Conservation (phyloP, 2,329 filamentous ascomycete species). For the Mycosphaerelloides madeirae region DNA sequence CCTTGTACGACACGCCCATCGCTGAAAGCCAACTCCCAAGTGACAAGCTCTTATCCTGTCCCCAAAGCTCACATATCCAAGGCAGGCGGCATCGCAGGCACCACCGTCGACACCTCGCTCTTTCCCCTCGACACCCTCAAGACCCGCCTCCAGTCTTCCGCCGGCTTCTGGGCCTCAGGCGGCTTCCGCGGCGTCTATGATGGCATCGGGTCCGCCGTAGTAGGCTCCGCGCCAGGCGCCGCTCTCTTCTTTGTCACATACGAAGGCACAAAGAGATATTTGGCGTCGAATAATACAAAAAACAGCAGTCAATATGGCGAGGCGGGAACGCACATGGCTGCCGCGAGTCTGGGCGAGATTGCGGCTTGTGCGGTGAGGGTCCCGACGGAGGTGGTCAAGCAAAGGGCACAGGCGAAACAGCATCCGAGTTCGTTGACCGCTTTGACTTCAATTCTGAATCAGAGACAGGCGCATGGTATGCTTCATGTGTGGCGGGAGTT, state of each 20-base stretch:
- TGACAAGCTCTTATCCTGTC: not conserved
- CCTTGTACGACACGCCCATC: conserved; percentile 33
- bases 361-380: conserved; percentile 89
- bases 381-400: conserved; percentile 95
- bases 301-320: conserved; percentile 16
- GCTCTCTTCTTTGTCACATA: conserved; percentile 77
- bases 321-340: conserved; percentile 66
- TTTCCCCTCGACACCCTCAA: conserved; percentile 98
- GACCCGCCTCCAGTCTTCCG: conserved; percentile 83
- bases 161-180: conserved; percentile 73
- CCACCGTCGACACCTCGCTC: conserved; percentile 92
- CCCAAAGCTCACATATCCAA: conserved; percentile 28
- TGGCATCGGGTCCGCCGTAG: conserved; percentile 80
- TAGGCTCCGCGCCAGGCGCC: conserved; percentile 88
- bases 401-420: conserved; percentile 84
- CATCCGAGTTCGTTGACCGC: conserved; percentile 66
- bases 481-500: conserved; percentile 70
- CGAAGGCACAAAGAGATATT: conserved; percentile 26
- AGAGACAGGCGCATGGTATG: conserved; percentile 38
- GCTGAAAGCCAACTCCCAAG: too few species aligned
- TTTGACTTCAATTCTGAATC: conserved; percentile 60
- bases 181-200: conserved; percentile 91
- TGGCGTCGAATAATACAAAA: conserved; percentile 2
- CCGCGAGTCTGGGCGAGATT: conserved; percentile 80
- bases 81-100: conserved; percentile 87